These are phyloP conservation scores for Solanum hybrid DNA, from an alignment of 305 asterid genomes.

Conservation along the genomic window DNA sequence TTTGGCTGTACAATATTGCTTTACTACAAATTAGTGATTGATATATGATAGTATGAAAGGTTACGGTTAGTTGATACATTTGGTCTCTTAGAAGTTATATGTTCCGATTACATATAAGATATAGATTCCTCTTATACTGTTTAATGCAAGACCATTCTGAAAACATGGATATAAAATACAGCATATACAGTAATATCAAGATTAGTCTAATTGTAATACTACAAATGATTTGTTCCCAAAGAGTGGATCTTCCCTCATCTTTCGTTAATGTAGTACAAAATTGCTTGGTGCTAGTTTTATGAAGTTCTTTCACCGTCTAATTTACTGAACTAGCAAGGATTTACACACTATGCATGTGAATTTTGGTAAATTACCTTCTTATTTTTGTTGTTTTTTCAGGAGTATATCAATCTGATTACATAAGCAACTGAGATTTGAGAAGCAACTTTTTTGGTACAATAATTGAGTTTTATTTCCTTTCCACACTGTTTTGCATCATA, in stretches of 20 bases:
- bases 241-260: background rate
- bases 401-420: background rate
- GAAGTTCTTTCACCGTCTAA: background rate
- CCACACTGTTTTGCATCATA: background rate
- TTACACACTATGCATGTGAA: background rate
- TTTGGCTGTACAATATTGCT: slow-evolving; percentile 2
- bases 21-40: background rate
- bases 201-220: background rate
- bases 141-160: background rate
- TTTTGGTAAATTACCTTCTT: background rate
- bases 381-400: background rate
- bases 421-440: background rate
- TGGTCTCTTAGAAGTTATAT: background rate
- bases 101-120: background rate
- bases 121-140: background rate
- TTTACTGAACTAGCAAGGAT: background rate
- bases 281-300: background rate
- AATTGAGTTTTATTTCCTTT: background rate
- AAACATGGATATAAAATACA: background rate
- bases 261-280: background rate
- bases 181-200: background rate
- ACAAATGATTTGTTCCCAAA: background rate
- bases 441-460: background rate
- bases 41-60: background rate
- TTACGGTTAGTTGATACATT: background rate